These are phyloP conservation scores for Monilinia laxa DNA, from an alignment of 2,329 filamentous ascomycete genomes.

Conservation along the genomic window DNA sequence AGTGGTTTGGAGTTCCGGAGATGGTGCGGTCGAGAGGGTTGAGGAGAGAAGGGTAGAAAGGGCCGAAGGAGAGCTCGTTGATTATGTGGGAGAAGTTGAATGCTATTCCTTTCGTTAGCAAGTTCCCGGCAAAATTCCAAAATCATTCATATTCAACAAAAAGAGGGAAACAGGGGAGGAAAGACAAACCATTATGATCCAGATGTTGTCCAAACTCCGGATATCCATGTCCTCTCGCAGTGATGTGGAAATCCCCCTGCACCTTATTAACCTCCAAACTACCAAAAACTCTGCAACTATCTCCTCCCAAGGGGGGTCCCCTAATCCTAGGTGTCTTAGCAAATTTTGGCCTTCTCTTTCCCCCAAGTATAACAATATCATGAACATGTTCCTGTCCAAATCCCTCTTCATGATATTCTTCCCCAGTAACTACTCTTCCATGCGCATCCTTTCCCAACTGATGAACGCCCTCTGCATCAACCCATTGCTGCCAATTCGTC, in stretches of 20 bases:
- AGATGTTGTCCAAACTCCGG: conserved; percentile 74
- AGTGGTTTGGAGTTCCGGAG: conserved; percentile 70
- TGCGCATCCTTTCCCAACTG: conserved; percentile 56
- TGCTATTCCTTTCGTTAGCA: conserved; percentile 49
- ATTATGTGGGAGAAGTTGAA: conserved; percentile 99
- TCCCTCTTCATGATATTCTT: conserved; percentile 66
- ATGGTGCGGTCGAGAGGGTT: conserved; percentile 94
- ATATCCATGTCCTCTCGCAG: conserved; percentile 93
- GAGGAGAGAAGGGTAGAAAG: conserved; percentile 89
- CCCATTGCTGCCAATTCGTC: conserved; percentile 83
- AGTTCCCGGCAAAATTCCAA: background rate
- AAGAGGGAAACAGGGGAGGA: background rate
- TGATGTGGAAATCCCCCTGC: conserved; percentile 97
- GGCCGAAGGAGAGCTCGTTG: conserved; percentile 92
- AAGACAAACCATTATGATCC: conserved; percentile 69
- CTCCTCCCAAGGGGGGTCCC: conserved; percentile 43
- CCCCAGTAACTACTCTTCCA: conserved; percentile 56
- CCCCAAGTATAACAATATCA: conserved; percentile 77
- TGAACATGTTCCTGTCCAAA: conserved; percentile 82
- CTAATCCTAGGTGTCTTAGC: conserved; percentile 70
- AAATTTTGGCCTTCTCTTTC: conserved; percentile 62
- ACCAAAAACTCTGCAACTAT: conserved; percentile 87
- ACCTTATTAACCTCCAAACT: conserved; percentile 93
- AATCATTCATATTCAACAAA: background rate
- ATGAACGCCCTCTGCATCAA: conserved; percentile 65